Percentiles rank a stretch among this genome's conserved stretches.
These are phyloP conservation scores for Arxiozyma telluris DNA, from an alignment of 1,139 yeast genomes.

Conservation along the genomic window DNA sequence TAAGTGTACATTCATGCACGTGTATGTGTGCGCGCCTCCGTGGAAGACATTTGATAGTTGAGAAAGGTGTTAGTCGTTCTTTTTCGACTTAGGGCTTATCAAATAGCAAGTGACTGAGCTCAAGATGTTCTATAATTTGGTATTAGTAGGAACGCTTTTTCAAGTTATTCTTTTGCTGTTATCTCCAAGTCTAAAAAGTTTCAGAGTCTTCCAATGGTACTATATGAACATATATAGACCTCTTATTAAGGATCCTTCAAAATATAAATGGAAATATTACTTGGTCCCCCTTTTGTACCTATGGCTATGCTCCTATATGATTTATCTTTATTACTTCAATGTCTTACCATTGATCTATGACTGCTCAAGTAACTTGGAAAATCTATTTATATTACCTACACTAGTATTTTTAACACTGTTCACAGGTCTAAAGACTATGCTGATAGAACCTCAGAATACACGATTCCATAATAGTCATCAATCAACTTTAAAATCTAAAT, in stretches of 20 bases:
- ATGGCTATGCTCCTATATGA: conserved; percentile 18
- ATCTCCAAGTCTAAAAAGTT: conserved; percentile 20
- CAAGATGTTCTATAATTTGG: not conserved
- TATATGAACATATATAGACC: conserved; percentile 22
- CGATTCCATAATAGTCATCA: conserved; percentile 3
- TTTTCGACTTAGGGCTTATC: too few relatives aligned
- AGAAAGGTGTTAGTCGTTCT: too few relatives aligned
- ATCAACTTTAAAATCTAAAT: conserved; percentile 9
- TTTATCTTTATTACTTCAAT: conserved; percentile 12
- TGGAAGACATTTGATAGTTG: too few relatives aligned
- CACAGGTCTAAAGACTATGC: conserved; percentile 17
- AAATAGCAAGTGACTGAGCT: too few relatives aligned
- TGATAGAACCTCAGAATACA: conserved; percentile 14
- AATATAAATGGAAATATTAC: conserved; percentile 24
- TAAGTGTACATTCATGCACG: too few relatives aligned
- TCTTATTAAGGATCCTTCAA: conserved; percentile 17
- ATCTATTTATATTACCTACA: conserved; percentile 15
- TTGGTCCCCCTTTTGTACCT: conserved; percentile 24
- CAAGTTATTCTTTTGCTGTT: conserved; percentile 22
- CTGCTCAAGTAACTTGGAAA: conserved; percentile 15
- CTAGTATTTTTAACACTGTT: conserved; percentile 13
- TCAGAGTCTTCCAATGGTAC: conserved; percentile 19
- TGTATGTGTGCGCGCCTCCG: too few relatives aligned
- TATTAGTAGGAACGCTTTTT: conserved; percentile 2
- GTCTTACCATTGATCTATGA: conserved; percentile 12